Percentiles rank a stretch among this genome's conserved stretches.
These are phyloP conservation scores for Leccinum subrobustum DNA, from an alignment of 1,284 basidiomycete genomes.

Conservation along the genomic window DNA sequence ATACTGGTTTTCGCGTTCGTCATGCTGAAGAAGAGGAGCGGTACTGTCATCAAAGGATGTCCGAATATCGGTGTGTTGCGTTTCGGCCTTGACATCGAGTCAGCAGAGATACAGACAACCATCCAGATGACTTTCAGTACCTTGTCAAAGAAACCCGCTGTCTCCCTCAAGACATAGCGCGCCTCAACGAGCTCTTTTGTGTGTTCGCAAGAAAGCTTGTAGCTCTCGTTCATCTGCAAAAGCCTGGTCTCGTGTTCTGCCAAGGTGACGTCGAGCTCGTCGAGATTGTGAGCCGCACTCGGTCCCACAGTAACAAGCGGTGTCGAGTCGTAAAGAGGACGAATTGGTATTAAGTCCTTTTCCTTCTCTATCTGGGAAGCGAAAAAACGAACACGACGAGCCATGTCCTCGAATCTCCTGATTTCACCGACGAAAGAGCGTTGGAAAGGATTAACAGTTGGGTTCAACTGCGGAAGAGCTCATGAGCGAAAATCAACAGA, in stretches of 20 bases:
- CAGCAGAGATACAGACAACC: constrained; percentile 1
- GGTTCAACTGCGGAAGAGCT: constrained; percentile 71
- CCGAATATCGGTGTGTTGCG: constrained; percentile 76
- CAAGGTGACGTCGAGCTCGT: constrained; percentile 89
- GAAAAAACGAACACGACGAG: constrained; percentile 92
- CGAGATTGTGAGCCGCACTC: constrained; percentile 89
- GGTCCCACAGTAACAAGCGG: constrained; percentile 86
- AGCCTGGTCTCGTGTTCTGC: constrained; percentile 87
- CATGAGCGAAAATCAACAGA: not conserved
- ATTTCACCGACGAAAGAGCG: constrained; percentile 97
- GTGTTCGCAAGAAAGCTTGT: constrained; percentile 86
- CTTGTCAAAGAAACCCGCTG: constrained; percentile 94
- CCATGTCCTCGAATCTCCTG: constrained; percentile 93
- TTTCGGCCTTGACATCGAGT: constrained; percentile 62
- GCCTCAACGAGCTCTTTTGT: constrained; percentile 92
- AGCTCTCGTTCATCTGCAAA: constrained; percentile 91
- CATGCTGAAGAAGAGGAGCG: constrained; percentile 89
- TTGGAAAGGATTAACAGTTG: constrained; percentile 95
- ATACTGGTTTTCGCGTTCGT: constrained; percentile 77
- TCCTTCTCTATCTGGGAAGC: constrained; percentile 84
- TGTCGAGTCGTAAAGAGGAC: constrained; percentile 79
- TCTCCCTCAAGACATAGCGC: constrained; percentile 90
- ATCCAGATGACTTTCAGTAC: constrained; percentile 39
- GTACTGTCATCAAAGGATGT: constrained; percentile 92
- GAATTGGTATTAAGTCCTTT: constrained; percentile 77